phyloP scores from a whole-genome alignment of 768 basidiomycete species.

The Mycena albidolilacea region DNA sequence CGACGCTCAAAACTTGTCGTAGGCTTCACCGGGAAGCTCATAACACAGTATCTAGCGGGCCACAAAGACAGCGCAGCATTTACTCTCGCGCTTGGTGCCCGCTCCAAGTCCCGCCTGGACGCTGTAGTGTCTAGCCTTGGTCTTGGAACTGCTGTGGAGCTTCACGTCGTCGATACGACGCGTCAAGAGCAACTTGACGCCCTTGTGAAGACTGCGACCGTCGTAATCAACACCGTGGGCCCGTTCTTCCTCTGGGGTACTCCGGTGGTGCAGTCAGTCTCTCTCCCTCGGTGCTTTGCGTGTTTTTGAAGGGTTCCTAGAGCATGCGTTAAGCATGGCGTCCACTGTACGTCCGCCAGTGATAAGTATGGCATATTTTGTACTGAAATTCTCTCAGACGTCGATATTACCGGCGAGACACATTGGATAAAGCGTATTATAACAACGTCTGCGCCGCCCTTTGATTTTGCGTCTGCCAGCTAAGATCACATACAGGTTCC shows the following conservation, averaged over 20 bases:
- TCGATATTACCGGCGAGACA: slow-evolving; percentile 86
- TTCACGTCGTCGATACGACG: slow-evolving; percentile 73
- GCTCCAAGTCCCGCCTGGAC: slow-evolving; percentile 75
- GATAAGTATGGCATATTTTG: background rate
- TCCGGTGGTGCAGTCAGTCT: slow-evolving; percentile 75
- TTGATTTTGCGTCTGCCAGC: slow-evolving; percentile 21
- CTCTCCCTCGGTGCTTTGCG: background rate
- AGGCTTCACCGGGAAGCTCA: slow-evolving; percentile 82
- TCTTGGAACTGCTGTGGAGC: slow-evolving; percentile 59
- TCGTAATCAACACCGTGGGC: slow-evolving; percentile 85
- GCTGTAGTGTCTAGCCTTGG: slow-evolving; percentile 62
- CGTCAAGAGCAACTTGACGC: slow-evolving; percentile 66
- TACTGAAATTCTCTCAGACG: slow-evolving; percentile 51
- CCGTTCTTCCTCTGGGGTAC: slow-evolving; percentile 78
- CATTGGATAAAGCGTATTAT: slow-evolving; percentile 78
- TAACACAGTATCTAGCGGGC: slow-evolving; percentile 73
- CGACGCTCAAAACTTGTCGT: background rate
- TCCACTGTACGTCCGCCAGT: slow-evolving; percentile 63
- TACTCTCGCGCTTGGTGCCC: slow-evolving; percentile 78
- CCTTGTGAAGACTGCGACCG: slow-evolving; percentile 69
- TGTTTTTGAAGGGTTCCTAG: slow-evolving; percentile 47
- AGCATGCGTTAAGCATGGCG: slow-evolving; percentile 80
- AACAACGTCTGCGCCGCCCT: slow-evolving; percentile 57
- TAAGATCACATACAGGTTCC: slow-evolving; percentile 62
- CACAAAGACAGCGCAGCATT: slow-evolving; percentile 75